Evolutionary conservation across 768 basidiomycete species (phyloP), one percentile per base, ranked within the genome.

Genomic region (Floccularia luteovirens): DNA sequence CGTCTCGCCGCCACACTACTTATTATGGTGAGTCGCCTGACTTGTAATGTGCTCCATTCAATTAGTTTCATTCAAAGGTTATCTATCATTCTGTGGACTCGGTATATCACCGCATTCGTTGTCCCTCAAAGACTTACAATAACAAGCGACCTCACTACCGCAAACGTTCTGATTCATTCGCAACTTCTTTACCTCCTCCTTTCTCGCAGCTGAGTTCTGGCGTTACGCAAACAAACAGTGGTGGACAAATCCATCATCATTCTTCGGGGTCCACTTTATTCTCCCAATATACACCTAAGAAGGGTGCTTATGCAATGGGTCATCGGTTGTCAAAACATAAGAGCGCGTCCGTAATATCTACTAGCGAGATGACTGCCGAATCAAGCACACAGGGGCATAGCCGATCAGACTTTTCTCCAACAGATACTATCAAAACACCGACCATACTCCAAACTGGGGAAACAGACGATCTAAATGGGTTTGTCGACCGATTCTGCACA

Each of bases 1-100:
- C 75, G 85, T 28, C 55, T 83, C 23, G 50, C 67, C 7, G 35
- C 83, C 17, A 85, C 83, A 1, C 43, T 63, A 28, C 43, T 60
- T 20, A 48, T 79, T 36, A 55, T 75, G 39, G 84, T 87, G 50
- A 56, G 82, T 69, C 23, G 36, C 32, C 16, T 28, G 8, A 13
- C 23, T 31, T 36, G 2, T 24, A 2, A 33, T 23, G 22, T 38
- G 23, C 21, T 38, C 10, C 39, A n/a, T 41, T 31, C 38, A 27
- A 17, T 48, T 23, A 12, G 39, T 32, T 27, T 45, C 12, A 36
- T 16, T 49, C n/a, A n/a, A n/a, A 65, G 60, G 45, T 53, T 24
- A 36, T 49, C 5, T 62, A 63, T 41, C 54, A 56, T 46, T 39
- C 59, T 33, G 24, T 56, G 10, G 46, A 54, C 2, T 44, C 40